Conservation (phyloP, 2,329 filamentous ascomycete species). For the Sclerotinia sclerotiorum region DNA sequence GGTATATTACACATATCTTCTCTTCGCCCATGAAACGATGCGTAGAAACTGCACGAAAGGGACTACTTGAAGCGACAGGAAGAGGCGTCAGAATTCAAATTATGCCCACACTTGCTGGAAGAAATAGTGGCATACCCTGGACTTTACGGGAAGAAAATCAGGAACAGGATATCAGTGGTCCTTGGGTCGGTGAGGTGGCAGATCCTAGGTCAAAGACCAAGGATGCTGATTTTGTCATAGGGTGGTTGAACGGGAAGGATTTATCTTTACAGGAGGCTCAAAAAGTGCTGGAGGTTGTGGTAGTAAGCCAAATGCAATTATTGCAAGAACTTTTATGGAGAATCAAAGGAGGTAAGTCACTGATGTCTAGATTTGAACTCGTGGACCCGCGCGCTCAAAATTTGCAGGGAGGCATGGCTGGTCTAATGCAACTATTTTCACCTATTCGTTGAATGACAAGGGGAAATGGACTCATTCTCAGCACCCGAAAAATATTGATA, state of each 20-base stretch:
- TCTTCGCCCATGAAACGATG: constrained; percentile 13
- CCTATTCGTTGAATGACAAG: background rate
- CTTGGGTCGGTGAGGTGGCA: background rate
- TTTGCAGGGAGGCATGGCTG: background rate
- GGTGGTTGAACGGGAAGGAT: background rate
- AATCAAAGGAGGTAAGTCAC: background rate
- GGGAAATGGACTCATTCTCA: background rate
- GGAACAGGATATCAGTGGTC: background rate
- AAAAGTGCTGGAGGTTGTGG: constrained; percentile 12
- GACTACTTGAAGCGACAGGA: background rate
- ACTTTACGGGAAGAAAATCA: background rate
- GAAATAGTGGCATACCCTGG: background rate
- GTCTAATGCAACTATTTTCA: background rate
- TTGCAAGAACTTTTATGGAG: background rate
- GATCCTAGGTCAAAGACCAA: background rate
- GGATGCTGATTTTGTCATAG: constrained; percentile 5
- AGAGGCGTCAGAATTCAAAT: background rate
- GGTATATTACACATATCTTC: constrained; percentile 3
- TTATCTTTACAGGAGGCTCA: constrained; percentile 4
- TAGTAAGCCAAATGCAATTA: background rate
- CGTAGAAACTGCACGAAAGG: constrained; percentile 6
- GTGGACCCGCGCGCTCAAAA: background rate
- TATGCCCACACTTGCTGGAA: constrained; percentile 4
- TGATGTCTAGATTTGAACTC: background rate
- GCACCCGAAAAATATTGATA: background rate